phyloP scores from a whole-genome alignment of 495 filamentous ascomycete species.

The Clavariopsis aquatica region DNA sequence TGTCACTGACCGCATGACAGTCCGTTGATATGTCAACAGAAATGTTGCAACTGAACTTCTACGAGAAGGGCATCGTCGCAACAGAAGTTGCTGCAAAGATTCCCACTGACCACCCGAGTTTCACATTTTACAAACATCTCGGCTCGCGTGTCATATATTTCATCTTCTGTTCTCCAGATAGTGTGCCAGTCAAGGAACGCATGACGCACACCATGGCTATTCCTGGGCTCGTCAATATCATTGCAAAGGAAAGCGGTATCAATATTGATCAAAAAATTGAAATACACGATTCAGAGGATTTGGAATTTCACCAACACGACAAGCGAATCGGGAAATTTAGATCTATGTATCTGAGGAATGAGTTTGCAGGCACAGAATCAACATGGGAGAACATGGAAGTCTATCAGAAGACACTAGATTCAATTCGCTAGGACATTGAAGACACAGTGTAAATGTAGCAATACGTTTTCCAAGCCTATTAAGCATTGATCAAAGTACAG shows the following conservation, averaged over 20 bases:
- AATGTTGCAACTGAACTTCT: slow-evolving; percentile 14
- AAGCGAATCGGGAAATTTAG: slow-evolving; percentile 17
- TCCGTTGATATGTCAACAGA: slow-evolving; percentile 14
- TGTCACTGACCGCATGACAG: slow-evolving; percentile 2
- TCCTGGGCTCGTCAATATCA: slow-evolving; percentile 28
- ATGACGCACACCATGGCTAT: slow-evolving; percentile 28
- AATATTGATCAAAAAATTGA: slow-evolving; percentile 26
- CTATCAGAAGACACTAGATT: slow-evolving; percentile 8
- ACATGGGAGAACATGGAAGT: slow-evolving; percentile 21
- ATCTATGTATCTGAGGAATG: slow-evolving; percentile 1
- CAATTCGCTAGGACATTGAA: not conserved
- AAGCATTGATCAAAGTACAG: no score
- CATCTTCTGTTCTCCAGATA: slow-evolving; percentile 24
- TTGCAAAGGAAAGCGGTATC: slow-evolving; percentile 20
- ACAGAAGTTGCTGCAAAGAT: not conserved
- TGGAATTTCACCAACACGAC: slow-evolving; percentile 13
- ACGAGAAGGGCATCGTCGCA: not conserved
- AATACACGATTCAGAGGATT: slow-evolving; percentile 22
- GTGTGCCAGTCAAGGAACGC: slow-evolving; percentile 18
- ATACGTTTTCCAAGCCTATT: no score
- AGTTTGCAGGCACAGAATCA: slow-evolving; percentile 12
- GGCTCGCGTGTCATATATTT: slow-evolving; percentile 7
- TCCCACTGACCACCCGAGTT: slow-evolving; percentile 15
- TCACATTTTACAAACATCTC: slow-evolving; percentile 26
- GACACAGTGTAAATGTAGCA: not conserved